These are phyloP conservation scores for Eutrema salsugineum DNA, from an alignment of 441 rosid species.

Conservation along the genomic window DNA sequence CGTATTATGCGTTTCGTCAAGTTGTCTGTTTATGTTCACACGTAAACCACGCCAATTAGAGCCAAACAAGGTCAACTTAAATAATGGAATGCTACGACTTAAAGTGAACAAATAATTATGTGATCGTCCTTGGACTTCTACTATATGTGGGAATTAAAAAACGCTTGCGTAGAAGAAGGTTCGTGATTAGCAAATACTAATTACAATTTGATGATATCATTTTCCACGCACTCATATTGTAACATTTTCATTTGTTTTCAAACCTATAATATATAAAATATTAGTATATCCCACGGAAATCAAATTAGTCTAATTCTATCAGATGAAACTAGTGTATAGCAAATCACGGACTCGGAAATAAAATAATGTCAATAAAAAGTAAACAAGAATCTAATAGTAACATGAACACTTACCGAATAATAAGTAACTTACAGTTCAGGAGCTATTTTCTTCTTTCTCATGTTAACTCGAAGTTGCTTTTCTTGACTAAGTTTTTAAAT, in stretches of 20 bases:
- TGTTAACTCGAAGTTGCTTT: conserved; percentile 17
- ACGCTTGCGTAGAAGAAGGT: background rate
- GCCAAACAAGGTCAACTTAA: background rate
- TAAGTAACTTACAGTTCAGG: too few species aligned
- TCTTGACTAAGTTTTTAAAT: conserved; percentile 5
- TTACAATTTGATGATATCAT: background rate
- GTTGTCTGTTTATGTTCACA: conserved; percentile 24
- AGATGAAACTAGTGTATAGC: background rate
- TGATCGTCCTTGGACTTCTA: background rate
- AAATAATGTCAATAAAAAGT: background rate
- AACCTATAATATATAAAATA: background rate
- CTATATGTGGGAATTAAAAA: background rate
- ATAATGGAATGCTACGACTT: background rate
- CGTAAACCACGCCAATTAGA: conserved; percentile 25
- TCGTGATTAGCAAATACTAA: background rate
- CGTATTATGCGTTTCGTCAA: conserved; percentile 19
- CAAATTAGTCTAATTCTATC: background rate
- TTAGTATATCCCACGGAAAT: background rate
- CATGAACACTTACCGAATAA: background rate
- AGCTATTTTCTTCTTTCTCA: background rate
- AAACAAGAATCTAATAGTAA: background rate
- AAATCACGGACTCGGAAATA: background rate
- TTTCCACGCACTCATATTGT: background rate
- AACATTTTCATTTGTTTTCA: too few species aligned
- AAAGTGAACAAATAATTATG: background rate